Evolutionary conservation across 2,329 filamentous ascomycete genomes (phyloP), one percentile per base, ranked within the genome.

Genomic region (Xylaria sp.): DNA sequence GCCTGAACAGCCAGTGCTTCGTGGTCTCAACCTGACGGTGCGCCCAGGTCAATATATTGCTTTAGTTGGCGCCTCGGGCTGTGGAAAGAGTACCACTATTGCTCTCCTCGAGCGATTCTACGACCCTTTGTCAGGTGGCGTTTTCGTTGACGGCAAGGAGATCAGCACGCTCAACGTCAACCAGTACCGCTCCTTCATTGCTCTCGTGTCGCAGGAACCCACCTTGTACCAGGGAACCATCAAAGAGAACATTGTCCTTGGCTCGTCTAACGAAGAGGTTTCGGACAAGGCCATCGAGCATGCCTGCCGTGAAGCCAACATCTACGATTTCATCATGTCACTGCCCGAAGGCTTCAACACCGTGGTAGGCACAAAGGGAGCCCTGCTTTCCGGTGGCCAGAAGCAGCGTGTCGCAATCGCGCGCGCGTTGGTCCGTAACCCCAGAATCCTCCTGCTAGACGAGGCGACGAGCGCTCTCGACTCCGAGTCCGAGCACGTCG

Each of bases 361-460:
- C 0, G 78, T 94, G 1, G 94, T 97, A 36, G 95, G 96, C 33
- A 92, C 88, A 79, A 97, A 97, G 82, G 96, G 95, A 54, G 87
- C 89, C 18, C 88, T 98, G 78, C 83, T 97, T 18, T 94, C 91
- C 1, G 95, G 96, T 64, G 96, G 95, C 0, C 96, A 98, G 81
- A 97, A 97, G 79, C 95, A 98, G 81, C 92, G 96, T 69, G 91
- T 98, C 43, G 95, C 94, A 59, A 98, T 98, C 78, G 95, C 96
- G 3, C 90, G 95, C 5, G 96, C 95, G 0, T 84, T 98, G 13
- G 90, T 98, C 51, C 91, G 95, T n/a, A 89, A 97, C 75, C 95
- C 96, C 8, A 94, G 93, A 80, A 90, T 98, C 68, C 83, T 98
- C 3, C 86, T 96, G 0, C 86, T 97, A 0, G 93, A 96, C 75